Percentiles rank a stretch among this genome's conserved stretches.
Conservation (phyloP, 345 rosid species). For the Linum tenue region DNA sequence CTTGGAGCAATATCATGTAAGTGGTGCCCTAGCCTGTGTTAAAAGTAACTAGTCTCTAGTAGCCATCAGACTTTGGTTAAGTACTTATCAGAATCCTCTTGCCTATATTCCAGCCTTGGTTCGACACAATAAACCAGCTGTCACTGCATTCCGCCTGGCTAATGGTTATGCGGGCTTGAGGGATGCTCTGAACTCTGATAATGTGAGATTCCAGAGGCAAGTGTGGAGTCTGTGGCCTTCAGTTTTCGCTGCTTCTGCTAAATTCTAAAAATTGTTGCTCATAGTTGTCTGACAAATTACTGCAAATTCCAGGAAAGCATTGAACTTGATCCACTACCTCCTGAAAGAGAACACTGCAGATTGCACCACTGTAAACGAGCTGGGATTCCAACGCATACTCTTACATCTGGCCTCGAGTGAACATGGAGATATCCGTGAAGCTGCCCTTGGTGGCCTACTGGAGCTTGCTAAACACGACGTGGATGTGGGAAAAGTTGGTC, state of each 20-base stretch:
- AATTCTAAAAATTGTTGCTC: background rate
- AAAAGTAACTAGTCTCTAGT: background rate
- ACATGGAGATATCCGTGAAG: slow-evolving; percentile 70
- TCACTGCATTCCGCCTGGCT: slow-evolving; percentile 74
- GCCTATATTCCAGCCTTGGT: slow-evolving; percentile 55
- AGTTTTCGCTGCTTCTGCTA: background rate
- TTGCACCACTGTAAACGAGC: slow-evolving; percentile 45
- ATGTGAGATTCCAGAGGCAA: slow-evolving; percentile 75
- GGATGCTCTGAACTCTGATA: slow-evolving; percentile 69
- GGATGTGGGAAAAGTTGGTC: slow-evolving; percentile 22
- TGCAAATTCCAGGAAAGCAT: slow-evolving; percentile 61
- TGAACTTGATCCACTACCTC: slow-evolving; percentile 79
- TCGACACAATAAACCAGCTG: slow-evolving; percentile 68
- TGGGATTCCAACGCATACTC: slow-evolving; percentile 74
- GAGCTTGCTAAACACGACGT: slow-evolving; percentile 49
- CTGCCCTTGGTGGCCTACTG: slow-evolving; percentile 63
- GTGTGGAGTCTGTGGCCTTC: background rate
- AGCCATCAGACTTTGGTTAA: background rate
- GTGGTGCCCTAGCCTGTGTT: slow-evolving; percentile 16
- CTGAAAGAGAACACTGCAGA: slow-evolving; percentile 66
- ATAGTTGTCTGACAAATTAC: background rate
- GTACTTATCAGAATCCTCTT: background rate
- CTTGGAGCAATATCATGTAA: slow-evolving; percentile 94
- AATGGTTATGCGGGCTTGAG: slow-evolving; percentile 75
- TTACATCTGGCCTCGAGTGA: slow-evolving; percentile 75